Evolutionary conservation across 495 filamentous ascomycete species (phyloP).

Genomic region (Rostrohypoxylon terebratum): DNA sequence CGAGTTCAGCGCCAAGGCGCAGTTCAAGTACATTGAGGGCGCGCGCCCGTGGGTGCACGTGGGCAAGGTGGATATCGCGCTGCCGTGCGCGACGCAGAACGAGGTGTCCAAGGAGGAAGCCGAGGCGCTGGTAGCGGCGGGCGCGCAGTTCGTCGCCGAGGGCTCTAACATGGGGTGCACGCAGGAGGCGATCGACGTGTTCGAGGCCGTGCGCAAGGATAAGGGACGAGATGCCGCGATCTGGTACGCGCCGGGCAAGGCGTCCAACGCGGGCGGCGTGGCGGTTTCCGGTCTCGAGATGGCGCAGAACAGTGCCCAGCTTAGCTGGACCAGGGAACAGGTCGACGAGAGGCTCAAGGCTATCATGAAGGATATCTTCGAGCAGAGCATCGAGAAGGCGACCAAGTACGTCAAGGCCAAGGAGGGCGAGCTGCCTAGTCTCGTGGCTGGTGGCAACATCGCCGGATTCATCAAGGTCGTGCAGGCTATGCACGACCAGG

Average conservation of each 20-base stretch:
- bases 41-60: conserved; percentile 92
- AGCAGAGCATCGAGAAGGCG: conserved; percentile 89
- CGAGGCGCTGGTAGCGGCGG: conserved; percentile 77
- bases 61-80: conserved; percentile 87
- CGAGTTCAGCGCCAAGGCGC: conserved; percentile 64
- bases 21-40: conserved; percentile 87
- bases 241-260: conserved; percentile 98
- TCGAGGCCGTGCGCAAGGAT: conserved; percentile 81
- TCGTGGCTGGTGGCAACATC: conserved; percentile 96
- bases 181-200: conserved; percentile 92
- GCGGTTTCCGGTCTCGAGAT: conserved; percentile 98
- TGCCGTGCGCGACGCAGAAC: conserved; percentile 97
- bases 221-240: conserved; percentile 77
- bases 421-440: conserved; percentile 86
- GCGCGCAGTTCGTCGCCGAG: conserved; percentile 90
- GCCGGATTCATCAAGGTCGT: conserved; percentile 98
- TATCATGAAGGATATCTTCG: conserved; percentile 96
- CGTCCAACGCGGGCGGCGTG: conserved; percentile 97
- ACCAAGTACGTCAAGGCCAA: conserved; percentile 81
- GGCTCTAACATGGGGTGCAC: conserved; percentile 99
- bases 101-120: conserved; percentile 94
- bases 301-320: conserved; percentile 93
- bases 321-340: conserved; percentile 87
- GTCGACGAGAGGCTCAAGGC: conserved; percentile 91
- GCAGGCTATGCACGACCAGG: conserved; percentile 93